Conservation (phyloP, 1,284 basidiomycete species). For the Leccinum proximum region DNA sequence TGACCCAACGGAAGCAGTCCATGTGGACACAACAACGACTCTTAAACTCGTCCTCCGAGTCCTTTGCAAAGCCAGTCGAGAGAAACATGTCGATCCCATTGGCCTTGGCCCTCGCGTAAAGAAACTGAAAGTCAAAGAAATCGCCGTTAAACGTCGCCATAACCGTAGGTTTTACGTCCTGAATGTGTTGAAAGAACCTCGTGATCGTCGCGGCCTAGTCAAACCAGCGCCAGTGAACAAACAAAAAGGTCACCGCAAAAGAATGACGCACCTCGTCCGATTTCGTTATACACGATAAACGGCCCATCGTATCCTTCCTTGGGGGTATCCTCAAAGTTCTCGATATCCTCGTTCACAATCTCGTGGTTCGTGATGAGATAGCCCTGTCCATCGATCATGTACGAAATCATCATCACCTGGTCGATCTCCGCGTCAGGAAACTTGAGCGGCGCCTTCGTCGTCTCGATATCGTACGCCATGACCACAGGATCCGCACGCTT, state of each 20-base stretch:
- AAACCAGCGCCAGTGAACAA: slow-evolving; percentile 1
- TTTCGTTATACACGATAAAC: slow-evolving; percentile 95
- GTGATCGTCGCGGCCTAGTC: slow-evolving; percentile 70
- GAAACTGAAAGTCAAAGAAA: slow-evolving; percentile 98
- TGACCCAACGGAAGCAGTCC: slow-evolving; percentile 99
- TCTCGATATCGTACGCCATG: slow-evolving; percentile 99
- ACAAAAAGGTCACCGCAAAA: neutral
- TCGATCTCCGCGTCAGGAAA: slow-evolving; percentile 97
- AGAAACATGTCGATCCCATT: slow-evolving; percentile 97
- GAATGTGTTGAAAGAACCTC: slow-evolving; percentile 90
- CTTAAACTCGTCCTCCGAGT: slow-evolving; percentile 96
- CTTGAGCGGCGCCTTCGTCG: slow-evolving; percentile 97
- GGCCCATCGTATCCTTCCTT: slow-evolving; percentile 98
- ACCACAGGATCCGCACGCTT: slow-evolving; percentile 99
- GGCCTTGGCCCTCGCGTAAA: slow-evolving; percentile 83
- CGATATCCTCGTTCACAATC: slow-evolving; percentile 97
- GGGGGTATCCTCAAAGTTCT: slow-evolving; percentile 99
- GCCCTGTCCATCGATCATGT: slow-evolving; percentile 96
- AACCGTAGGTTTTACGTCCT: slow-evolving; percentile 92
- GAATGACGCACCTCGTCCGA: slow-evolving; percentile 63
- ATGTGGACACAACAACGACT: slow-evolving; percentile 94
- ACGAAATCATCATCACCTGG: slow-evolving; percentile 99
- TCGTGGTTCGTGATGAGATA: slow-evolving; percentile 98
- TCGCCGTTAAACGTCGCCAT: slow-evolving; percentile 99
- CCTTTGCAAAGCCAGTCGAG: slow-evolving; percentile 92